Conservation (phyloP, 2,329 filamentous ascomycete genomes). For the Penicillium janthinellum region DNA sequence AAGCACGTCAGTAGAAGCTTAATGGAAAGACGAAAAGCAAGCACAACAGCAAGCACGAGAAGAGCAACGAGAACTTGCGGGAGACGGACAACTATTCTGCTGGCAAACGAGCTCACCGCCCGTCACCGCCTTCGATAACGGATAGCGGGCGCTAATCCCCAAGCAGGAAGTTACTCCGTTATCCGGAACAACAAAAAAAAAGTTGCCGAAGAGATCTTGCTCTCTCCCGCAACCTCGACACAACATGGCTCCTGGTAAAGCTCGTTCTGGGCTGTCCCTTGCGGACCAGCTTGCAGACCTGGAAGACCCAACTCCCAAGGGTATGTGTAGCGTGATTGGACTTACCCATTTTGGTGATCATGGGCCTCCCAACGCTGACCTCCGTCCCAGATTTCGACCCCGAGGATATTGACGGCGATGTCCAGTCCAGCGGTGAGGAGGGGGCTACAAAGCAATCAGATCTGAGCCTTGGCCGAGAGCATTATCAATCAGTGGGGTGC, state of each 20-base stretch:
- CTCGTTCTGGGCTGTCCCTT: constrained; percentile 52
- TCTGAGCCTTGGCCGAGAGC: constrained; percentile 69
- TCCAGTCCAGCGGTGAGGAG: constrained; percentile 59
- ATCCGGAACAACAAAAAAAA: constrained; percentile 32
- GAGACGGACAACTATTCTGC: constrained; percentile 18
- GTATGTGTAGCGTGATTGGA: constrained; percentile 43
- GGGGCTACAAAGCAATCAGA: constrained; percentile 51
- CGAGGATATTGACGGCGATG: constrained; percentile 64
- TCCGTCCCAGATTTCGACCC: constrained; percentile 71
- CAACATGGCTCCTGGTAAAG: constrained; percentile 50
- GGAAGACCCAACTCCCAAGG: constrained; percentile 63
- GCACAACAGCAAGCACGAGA: neutral
- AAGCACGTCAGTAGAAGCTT: neutral
- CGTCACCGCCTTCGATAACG: constrained; percentile 3
- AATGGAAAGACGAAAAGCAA: neutral
- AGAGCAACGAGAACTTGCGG: neutral
- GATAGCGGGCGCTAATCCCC: constrained; percentile 12
- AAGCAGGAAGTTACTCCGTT: constrained; percentile 20
- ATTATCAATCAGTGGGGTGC: constrained; percentile 78
- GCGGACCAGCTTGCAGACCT: constrained; percentile 64
- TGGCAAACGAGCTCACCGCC: neutral
- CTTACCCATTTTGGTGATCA: neutral
- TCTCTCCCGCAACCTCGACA: constrained; percentile 10
- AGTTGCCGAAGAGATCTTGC: constrained; percentile 18
- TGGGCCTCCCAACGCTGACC: constrained; percentile 8